These are phyloP conservation scores for Xylariales sp. DNA, from an alignment of 2,329 filamentous ascomycete genomes.

Conservation along the genomic window DNA sequence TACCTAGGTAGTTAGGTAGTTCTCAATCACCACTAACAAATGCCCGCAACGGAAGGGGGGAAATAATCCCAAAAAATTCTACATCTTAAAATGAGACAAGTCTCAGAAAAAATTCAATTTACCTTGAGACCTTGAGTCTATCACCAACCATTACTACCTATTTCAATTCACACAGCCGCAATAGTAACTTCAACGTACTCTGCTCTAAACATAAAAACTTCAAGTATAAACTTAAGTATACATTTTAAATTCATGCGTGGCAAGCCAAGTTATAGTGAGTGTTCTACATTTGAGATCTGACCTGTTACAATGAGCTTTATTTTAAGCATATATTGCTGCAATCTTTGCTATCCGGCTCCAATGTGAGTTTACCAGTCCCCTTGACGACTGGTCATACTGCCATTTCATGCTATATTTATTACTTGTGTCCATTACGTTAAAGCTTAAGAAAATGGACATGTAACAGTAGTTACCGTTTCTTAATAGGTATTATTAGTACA, in stretches of 20 bases:
- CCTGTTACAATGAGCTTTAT: too few species aligned
- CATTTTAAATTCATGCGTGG: too few species aligned
- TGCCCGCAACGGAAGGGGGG: too few species aligned
- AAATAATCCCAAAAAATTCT: not conserved
- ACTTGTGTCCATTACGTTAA: not conserved
- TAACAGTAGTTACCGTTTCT: not conserved
- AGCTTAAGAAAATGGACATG: not conserved
- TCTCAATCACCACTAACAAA: not conserved
- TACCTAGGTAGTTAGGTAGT: slow-evolving; percentile 2
- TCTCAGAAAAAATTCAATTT: not conserved
- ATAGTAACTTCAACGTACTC: too few species aligned
- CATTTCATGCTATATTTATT: not conserved
- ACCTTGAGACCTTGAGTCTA: not conserved
- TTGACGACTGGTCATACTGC: not conserved
- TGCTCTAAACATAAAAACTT: too few species aligned
- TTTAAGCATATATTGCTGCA: too few species aligned
- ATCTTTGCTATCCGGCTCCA: not conserved
- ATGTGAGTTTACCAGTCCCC: too few species aligned
- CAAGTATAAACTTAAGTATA: too few species aligned
- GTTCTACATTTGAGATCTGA: too few species aligned
- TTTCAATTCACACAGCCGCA: not conserved
- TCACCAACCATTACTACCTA: not conserved
- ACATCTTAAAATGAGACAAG: slow-evolving; percentile 7
- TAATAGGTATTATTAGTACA: not conserved
- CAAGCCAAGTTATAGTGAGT: too few species aligned